Percentiles rank a stretch among this genome's conserved stretches.
phyloP scores from a whole-genome alignment of 1,284 basidiomycete genomes.

The Puccinia horiana region DNA sequence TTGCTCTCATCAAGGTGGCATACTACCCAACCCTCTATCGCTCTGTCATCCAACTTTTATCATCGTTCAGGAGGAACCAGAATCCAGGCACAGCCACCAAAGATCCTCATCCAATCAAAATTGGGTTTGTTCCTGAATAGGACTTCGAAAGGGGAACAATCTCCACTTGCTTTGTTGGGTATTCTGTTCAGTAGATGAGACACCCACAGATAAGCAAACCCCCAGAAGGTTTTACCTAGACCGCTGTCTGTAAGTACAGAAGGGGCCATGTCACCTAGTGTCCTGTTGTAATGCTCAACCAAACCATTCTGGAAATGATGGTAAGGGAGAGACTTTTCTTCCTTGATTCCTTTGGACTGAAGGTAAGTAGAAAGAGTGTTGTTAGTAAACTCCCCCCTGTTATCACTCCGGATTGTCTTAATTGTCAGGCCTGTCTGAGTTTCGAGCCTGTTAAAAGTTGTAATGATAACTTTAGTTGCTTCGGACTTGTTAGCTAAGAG shows the following conservation, averaged over 20 bases:
- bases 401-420: background rate
- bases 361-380: background rate
- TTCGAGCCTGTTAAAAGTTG: no score
- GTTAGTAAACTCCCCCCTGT: background rate
- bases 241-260: background rate
- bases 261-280: background rate
- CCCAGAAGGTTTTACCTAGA: constrained; percentile 5
- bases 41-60: constrained; percentile 25
- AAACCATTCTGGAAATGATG: background rate
- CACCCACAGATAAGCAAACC: background rate
- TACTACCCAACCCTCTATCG: background rate
- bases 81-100: background rate
- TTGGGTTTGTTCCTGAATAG: background rate
- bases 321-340: background rate
- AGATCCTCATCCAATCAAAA: background rate
- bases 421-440: no score
- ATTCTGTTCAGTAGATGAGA: constrained; percentile 1
- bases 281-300: background rate
- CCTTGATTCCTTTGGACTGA: background rate
- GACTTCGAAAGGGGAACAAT: background rate
- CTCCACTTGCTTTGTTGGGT: background rate
- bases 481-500: background rate
- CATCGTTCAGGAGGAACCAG: background rate
- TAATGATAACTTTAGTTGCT: background rate
- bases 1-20: background rate